phyloP scores from a whole-genome alignment of 169 alveolate genomes.

The Eimeria brunetti region DNA sequence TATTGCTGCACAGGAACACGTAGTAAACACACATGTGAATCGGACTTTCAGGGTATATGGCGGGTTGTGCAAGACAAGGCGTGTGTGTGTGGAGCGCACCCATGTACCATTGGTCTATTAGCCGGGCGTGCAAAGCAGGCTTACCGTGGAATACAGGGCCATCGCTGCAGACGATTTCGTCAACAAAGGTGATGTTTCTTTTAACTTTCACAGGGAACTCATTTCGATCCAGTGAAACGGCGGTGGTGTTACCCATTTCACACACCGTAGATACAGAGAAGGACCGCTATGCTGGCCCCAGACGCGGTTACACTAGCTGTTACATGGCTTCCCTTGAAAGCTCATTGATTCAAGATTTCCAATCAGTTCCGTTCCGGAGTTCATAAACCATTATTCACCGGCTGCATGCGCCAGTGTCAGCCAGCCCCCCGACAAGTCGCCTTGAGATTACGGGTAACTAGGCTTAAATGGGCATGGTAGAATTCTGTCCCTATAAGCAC shows the following conservation, averaged over 20 bases:
- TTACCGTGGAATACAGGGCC: slow-evolving; percentile 21
- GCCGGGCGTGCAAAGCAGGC: not conserved
- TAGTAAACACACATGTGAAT: not conserved
- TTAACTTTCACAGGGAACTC: not conserved
- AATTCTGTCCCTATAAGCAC: not conserved
- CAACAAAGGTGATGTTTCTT: not conserved
- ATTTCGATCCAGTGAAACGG: not conserved
- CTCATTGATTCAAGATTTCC: not conserved
- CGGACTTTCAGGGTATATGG: not conserved
- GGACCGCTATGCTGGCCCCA: not conserved
- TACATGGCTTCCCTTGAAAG: not conserved
- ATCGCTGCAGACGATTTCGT: slow-evolving; percentile 35
- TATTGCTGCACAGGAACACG: slow-evolving; percentile 1
- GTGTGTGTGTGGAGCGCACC: not conserved
- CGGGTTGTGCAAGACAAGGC: not conserved
- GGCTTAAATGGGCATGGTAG: not conserved
- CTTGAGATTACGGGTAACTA: not conserved
- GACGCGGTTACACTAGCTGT: not conserved
- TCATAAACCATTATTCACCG: not conserved
- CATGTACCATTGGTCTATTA: slow-evolving; percentile 8
- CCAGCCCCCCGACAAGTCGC: not conserved
- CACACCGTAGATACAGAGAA: not conserved
- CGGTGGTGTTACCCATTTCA: not conserved
- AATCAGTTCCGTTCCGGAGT: not conserved
- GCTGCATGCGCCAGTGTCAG: slow-evolving; percentile 15